These are phyloP conservation scores for Penicillium sp. DNA, from an alignment of 2,329 filamentous ascomycete species.

Conservation along the genomic window DNA sequence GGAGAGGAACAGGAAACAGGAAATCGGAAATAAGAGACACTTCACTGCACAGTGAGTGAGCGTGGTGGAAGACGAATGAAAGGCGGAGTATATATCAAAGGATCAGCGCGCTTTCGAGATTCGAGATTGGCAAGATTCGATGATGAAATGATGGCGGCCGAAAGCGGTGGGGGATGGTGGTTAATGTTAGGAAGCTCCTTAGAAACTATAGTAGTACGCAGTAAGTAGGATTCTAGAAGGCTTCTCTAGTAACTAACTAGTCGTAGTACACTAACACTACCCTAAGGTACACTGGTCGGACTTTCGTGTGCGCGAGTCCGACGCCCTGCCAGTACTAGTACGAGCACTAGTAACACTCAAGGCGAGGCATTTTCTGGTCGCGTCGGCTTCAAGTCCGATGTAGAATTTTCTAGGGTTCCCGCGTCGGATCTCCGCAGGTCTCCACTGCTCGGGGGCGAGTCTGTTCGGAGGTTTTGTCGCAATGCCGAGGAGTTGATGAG, in stretches of 20 bases:
- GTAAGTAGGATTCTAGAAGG: not conserved
- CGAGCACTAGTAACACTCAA: no score
- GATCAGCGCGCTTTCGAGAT: no score
- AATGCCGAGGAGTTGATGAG: slow-evolving; percentile 4
- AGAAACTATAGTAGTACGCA: no score
- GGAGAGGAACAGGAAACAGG: slow-evolving; percentile 3
- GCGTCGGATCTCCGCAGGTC: slow-evolving; percentile 13
- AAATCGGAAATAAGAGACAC: not conserved
- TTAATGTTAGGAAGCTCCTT: not conserved
- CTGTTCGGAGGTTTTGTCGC: no score
- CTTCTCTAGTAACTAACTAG: no score
- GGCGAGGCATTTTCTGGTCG: slow-evolving; percentile 15
- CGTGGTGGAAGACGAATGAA: slow-evolving; percentile 14
- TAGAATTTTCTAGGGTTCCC: slow-evolving; percentile 17
- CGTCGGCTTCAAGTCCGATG: slow-evolving; percentile 10
- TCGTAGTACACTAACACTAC: no score
- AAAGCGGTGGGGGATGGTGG: slow-evolving; percentile 17
- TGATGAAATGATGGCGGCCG: slow-evolving; percentile 14
- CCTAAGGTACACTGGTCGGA: slow-evolving; percentile 4
- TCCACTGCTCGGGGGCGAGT: no score
- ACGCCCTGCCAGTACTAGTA: no score
- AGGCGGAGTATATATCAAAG: slow-evolving; percentile 1
- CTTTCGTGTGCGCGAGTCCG: slow-evolving; percentile 11
- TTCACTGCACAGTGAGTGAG: no score
- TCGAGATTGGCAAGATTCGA: no score